Conservation (phyloP, 257 asterid species). For the Forsythia viridissima region DNA sequence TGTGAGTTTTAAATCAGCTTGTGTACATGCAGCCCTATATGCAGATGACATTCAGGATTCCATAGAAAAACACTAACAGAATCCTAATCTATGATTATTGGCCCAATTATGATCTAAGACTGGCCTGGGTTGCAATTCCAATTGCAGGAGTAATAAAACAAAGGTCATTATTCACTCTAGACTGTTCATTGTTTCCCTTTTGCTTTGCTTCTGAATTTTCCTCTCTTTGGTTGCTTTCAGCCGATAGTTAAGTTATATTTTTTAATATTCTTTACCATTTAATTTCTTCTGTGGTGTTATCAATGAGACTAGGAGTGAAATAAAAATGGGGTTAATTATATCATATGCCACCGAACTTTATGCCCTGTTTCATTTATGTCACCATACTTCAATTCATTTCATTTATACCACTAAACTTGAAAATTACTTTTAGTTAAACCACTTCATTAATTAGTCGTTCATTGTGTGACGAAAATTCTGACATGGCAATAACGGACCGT, state of each 20-base stretch:
- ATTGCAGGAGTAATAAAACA: neutral
- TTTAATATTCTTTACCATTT: neutral
- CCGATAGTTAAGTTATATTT: neutral
- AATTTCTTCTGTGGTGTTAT: too few relatives aligned
- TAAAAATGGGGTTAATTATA: too few relatives aligned
- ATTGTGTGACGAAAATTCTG: too few relatives aligned
- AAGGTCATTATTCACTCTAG: neutral
- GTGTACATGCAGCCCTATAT: neutral
- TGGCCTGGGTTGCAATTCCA: neutral
- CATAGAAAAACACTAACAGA: neutral
- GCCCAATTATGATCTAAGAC: neutral
- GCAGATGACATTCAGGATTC: neutral
- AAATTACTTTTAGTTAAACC: too few relatives aligned
- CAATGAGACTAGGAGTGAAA: neutral
- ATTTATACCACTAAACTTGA: too few relatives aligned
- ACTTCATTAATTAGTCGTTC: too few relatives aligned
- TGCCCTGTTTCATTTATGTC: too few relatives aligned
- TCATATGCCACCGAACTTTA: too few relatives aligned
- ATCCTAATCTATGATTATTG: neutral
- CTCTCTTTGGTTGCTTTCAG: neutral
- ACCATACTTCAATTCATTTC: too few relatives aligned
- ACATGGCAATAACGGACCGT: too few relatives aligned
- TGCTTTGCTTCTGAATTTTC: neutral
- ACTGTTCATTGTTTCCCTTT: neutral
- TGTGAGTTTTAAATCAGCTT: neutral